Evolutionary conservation across 2,329 filamentous ascomycete genomes (phyloP).

Genomic region (Beauveria sp.): DNA sequence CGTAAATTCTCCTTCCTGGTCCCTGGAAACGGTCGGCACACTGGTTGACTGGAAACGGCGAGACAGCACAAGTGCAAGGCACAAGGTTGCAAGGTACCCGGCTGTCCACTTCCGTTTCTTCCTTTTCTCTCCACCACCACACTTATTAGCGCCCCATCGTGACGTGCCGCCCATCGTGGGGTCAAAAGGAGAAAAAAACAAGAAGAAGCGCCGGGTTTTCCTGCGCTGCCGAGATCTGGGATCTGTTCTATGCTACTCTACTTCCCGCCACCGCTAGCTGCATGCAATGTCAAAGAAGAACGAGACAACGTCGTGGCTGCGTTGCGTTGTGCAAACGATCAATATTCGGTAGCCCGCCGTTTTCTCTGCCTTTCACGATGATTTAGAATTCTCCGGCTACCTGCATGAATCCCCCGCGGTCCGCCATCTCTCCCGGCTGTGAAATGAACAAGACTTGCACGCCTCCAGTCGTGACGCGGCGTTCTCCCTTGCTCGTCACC

Average conservation of each 20-base stretch:
- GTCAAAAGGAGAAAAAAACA: neutral
- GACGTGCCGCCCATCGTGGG: slow-evolving; percentile 10
- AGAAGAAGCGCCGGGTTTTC: slow-evolving; percentile 4
- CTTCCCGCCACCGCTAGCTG: slow-evolving; percentile 3
- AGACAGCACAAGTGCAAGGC: neutral
- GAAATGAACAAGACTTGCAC: too few species aligned
- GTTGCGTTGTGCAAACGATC: neutral
- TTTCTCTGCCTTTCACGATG: neutral
- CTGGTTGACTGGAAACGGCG: slow-evolving; percentile 9
- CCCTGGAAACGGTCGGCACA: slow-evolving; percentile 1
- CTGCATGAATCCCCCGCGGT: too few species aligned
- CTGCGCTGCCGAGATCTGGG: slow-evolving; percentile 10
- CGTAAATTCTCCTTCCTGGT: neutral
- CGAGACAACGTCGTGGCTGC: neutral
- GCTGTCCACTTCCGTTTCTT: neutral
- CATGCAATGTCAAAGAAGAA: neutral
- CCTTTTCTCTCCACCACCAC: neutral
- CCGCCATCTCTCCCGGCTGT: too few species aligned
- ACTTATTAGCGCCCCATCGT: slow-evolving; percentile 1
- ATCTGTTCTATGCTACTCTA: slow-evolving; percentile 6
- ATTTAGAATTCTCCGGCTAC: too few species aligned
- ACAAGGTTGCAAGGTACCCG: neutral
- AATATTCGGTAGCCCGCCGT: neutral
- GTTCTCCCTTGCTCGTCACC: too few species aligned
- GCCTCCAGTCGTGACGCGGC: neutral